Conservation (phyloP, 106 monocot genomes). For the Chionographis japonica region DNA sequence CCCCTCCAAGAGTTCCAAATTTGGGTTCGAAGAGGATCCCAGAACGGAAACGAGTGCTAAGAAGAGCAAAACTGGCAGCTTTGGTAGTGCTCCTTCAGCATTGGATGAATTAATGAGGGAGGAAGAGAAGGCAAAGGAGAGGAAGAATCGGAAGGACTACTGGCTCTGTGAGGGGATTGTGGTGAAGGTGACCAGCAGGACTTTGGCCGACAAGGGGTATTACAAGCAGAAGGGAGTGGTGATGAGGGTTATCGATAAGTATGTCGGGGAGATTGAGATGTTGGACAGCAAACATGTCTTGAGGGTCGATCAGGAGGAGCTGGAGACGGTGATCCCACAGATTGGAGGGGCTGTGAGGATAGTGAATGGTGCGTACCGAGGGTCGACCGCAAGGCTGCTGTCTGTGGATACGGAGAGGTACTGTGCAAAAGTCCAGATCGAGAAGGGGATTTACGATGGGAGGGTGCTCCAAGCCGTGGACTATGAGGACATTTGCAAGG, state of each 20-base stretch:
- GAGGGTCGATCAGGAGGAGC: slow-evolving; percentile 86
- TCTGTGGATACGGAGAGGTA: slow-evolving; percentile 62
- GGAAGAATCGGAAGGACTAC: slow-evolving; percentile 86
- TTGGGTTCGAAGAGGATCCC: slow-evolving; percentile 44
- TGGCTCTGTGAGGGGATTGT: slow-evolving; percentile 88
- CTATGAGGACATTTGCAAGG: slow-evolving; percentile 90
- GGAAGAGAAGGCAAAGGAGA: slow-evolving; percentile 93
- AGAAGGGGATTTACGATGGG: slow-evolving; percentile 93
- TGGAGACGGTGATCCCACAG: slow-evolving; percentile 95
- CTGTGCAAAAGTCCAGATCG: slow-evolving; percentile 87
- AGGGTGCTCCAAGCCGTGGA: slow-evolving; percentile 75
- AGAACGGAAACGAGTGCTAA: slow-evolving; percentile 3
- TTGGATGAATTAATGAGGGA: slow-evolving; percentile 86
- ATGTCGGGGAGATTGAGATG: slow-evolving; percentile 89
- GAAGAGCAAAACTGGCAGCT: slow-evolving; percentile 18
- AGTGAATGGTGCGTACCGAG: slow-evolving; percentile 93
- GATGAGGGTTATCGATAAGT: slow-evolving; percentile 75
- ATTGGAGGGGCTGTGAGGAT: no score
- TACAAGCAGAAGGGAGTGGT: slow-evolving; percentile 92
- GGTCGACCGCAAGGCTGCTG: slow-evolving; percentile 64
- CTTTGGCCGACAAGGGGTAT: slow-evolving; percentile 78
- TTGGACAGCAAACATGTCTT: slow-evolving; percentile 82
- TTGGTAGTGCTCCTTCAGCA: slow-evolving; percentile 13
- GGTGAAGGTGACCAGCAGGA: slow-evolving; percentile 95
- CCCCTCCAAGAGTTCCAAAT: slow-evolving; percentile 35